phyloP scores from a whole-genome alignment of 2,329 filamentous ascomycete genomes.

The Chlorencoelia australis region DNA sequence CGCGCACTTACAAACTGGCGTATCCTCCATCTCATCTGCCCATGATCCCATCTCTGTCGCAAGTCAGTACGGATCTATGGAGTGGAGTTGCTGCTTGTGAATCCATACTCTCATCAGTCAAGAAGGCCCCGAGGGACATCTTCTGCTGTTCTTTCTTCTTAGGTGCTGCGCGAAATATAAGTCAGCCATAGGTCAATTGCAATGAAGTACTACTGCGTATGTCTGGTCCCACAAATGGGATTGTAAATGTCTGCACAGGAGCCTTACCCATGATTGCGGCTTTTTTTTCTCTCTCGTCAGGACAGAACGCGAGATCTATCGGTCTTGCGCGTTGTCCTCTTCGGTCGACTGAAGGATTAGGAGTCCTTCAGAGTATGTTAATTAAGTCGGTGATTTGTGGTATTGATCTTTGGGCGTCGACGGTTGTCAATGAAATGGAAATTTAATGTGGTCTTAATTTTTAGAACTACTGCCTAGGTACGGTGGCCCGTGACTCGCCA shows the following conservation, averaged over 20 bases:
- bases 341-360: conserved; percentile 14
- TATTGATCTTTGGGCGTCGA: no score
- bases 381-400: no score
- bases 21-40: conserved; percentile 97
- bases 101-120: conserved; percentile 75
- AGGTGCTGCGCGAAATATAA: conserved; percentile 52
- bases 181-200: no score
- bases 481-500: no score
- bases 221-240: no score
- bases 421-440: no score
- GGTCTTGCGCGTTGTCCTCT: conserved; percentile 24
- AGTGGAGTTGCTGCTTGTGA: no score
- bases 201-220: no score
- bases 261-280: conserved; percentile 54
- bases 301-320: conserved; percentile 34
- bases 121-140: conserved; percentile 95
- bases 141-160: conserved; percentile 87
- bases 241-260: no score
- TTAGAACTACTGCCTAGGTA: no score
- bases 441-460: no score
- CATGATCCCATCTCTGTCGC: conserved; percentile 70
- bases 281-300: conserved; percentile 20
- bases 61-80: conserved; percentile 34
- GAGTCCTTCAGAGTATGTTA: conserved; percentile 20
- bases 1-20: conserved; percentile 28